Base-by-base conservation (phyloP, 257 asterid species). In the Lycium ferocissimum region DNA sequence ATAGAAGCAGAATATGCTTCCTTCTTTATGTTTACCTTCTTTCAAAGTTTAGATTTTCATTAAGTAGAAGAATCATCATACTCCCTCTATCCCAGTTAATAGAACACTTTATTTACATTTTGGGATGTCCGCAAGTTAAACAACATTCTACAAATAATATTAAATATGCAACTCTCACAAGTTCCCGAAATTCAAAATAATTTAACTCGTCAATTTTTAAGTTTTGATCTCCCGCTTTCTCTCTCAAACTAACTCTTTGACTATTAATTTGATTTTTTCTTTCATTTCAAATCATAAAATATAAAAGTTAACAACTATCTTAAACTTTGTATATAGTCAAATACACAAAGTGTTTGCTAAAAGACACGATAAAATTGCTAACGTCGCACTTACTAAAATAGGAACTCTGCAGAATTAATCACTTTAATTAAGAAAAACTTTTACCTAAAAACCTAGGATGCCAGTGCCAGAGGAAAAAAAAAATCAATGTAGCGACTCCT, bases 71-170 rank as follows among this genome's bases (percentile, higher is more conserved):
- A 58, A 59, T 58, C 54, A 59, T n/a, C 56, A 40, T 62, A 40
- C 37, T n/a, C 38, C 59, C 57, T 72, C 58, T n/a, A 72, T 72
- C 38, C 80, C 38, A 72, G 33, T 72, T 45, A n/a, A 75, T 12
- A 49, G 2, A 22, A 72, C 37, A 43, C 18, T 10, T n/a, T n/a
- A 2, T 45, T 72, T 45, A n/a, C 58, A 43, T 43, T 43, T 72
- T 45, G 58, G 80, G 58, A 20, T 45, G 80, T 45, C 38, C 4
- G 5, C 20, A 45, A 72, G 80, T 72, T 20, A 15, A 49, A 49
- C 62, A 75, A 2, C 40, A 75, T 49, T 75, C 43, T 12, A 75
- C 38, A 75, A 72, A 45, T 61, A 61, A 72, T 75, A 75, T 49
- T 75, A 22, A 22, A 20, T 49, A 75, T 22, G 61, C 81, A 47